Evolutionary conservation across 169 alveolate species (phyloP), one percentile per base, ranked within the genome.

Genomic region (Hepatocystis sp.): DNA sequence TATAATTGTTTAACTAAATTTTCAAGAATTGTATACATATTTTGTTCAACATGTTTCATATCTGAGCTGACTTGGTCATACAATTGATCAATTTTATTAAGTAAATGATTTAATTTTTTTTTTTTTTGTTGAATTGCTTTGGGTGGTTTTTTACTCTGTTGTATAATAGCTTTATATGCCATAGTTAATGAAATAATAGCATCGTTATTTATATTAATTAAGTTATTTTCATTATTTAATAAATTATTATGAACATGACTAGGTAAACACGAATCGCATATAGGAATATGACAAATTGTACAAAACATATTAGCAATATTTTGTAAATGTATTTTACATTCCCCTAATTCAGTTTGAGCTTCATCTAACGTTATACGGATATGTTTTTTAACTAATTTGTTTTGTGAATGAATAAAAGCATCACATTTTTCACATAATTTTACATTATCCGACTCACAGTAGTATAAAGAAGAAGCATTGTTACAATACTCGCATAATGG

Each of bases 401-500:
- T 95, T 55, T 93, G 95, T 23, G 95, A 58, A 81, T 95, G 98
- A 5, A 94, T 89, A 51, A 91, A 84, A 21, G 85, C 94, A 56
- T 95, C 98, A 60, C 98, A 95, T 30, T 92, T 90, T 53, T 60
- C 89, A 84, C 98, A 95, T 17, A 95, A 90, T 76, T 90, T 93
- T 51, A 97, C 98, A 44, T 88, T 89, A 84, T 95, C 98, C 11
- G 97, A 93, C 17, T 95, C 95, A 60, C 98, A 95, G 93, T 95
- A 95, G 40, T 94, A 68, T 25, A 93, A 68, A 8, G 98, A 95
- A 2, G 97, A 97, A 32, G 92, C 93, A 68, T 95, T 95, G 30
- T 91, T 96, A 81, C 98, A 95, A 65, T 93, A 95, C 84, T 95
- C 98, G 81, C 98, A 95, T 67, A 95, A 88, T 1, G 98, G 98